These are phyloP conservation scores for Trichoderma erinaceum DNA, from an alignment of 495 filamentous ascomycete genomes.

Conservation along the genomic window DNA sequence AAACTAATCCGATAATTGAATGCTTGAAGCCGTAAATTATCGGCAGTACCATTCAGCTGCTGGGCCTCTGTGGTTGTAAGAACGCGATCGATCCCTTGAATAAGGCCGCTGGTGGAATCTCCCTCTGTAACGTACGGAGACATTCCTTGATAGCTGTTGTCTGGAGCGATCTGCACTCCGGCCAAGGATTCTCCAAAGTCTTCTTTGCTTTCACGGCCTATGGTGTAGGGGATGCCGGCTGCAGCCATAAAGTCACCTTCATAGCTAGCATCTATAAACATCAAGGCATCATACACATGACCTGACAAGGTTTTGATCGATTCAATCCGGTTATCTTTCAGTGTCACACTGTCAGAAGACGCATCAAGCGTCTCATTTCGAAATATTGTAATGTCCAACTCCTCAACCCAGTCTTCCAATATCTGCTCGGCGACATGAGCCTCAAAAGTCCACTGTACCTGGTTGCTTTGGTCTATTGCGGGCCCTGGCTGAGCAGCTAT, in stretches of 20 bases:
- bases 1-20: not conserved
- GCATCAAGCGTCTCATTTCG: not conserved
- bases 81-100: not conserved
- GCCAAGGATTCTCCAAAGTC: not conserved
- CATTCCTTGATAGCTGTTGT: not conserved
- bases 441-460: not conserved
- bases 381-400: not conserved
- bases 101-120: not conserved
- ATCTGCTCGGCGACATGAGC: not conserved
- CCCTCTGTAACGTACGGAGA: not conserved
- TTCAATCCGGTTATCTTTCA: not conserved
- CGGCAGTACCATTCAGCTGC: not conserved
- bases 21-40: not conserved
- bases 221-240: not conserved
- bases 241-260: constrained; percentile 4
- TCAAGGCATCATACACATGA: not conserved
- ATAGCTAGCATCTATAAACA: not conserved
- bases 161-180: not conserved
- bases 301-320: not conserved
- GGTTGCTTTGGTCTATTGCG: not conserved
- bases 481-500: constrained; percentile 5
- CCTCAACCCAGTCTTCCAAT: not conserved
- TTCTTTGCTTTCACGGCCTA: not conserved
- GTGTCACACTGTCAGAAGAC: not conserved
- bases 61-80: not conserved